A percentile compares a stretch with the other conserved stretches of the same genome.
Evolutionary conservation across 73 alveolate genomes (phyloP).

Genomic region (Symbiodinium natans): DNA sequence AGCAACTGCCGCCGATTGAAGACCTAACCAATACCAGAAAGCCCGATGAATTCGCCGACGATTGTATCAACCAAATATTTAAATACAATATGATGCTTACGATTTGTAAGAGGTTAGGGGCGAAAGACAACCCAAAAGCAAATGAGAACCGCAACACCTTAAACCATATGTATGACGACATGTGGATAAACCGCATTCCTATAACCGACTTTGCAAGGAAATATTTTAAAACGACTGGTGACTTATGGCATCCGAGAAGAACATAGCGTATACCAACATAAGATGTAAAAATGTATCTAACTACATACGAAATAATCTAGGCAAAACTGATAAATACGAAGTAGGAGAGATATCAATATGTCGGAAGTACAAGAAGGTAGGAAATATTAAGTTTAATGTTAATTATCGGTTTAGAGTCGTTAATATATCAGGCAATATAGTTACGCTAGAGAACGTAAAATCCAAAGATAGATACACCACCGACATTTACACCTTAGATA

Average conservation of each 20-base stretch:
- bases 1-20: constrained; percentile 3
- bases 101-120: not conserved
- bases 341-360: not conserved
- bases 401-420: not conserved
- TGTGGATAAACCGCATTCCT: not conserved
- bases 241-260: not conserved
- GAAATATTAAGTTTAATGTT: not conserved
- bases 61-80: not conserved
- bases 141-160: not conserved
- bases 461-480: not conserved
- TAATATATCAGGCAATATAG: not conserved
- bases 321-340: not conserved
- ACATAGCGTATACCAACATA: not conserved
- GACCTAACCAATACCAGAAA: not conserved
- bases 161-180: not conserved
- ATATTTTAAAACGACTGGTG: not conserved
- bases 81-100: not conserved
- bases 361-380: not conserved
- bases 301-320: not conserved
- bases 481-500: not conserved
- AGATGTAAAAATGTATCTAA: not conserved
- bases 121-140: not conserved
- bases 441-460: not conserved
- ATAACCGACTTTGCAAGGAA: not conserved
- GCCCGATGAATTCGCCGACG: not conserved